Base-by-base conservation (phyloP, 1,284 basidiomycete genomes). In the Mycena sp. region DNA sequence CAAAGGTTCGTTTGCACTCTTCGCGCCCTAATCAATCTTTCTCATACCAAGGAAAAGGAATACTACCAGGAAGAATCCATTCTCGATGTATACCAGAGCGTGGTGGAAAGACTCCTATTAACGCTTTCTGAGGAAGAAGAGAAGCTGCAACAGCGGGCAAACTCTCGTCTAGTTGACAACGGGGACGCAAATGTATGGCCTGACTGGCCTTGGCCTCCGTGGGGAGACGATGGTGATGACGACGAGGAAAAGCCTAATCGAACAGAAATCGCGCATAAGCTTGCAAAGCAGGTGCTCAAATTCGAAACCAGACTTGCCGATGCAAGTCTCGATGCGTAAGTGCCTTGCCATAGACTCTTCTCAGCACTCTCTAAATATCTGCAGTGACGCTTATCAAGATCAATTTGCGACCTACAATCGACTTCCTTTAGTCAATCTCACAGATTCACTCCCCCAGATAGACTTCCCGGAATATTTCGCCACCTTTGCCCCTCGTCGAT, bases 391-490 rank as follows among this genome's bases (percentile, higher is more conserved):
- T 21, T 82, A 86, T 70, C 82, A 93, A 81, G 85, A 99, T 73
- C 97, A 96, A 0, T 81, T 94, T 58, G 90, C 84, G 48, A 92
- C 94, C 0, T 99, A 99, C 81, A 98, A 99, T 76, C 95, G 95
- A 2, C 84, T 86, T 46, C 78, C 84, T 0, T 80, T 94, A 63
- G 81, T 85, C 59, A 89, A 92, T 56, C 82, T 97, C 53, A 87
- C 89, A n/a, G 79, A 84, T 9, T 80, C 89, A 4, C 80, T 98
- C 17, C 85, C 91, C 1, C 87, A 95, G 72, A 85, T 99, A 69
- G 83, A 93, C 71, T 94, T 98, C 78, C 81, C 86, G 0, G 83
- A 87, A 29, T 98, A 98, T 78, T 90, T 99, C 65, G 87, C 95
- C 1, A 83, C 92, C 0, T 95, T 96, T 72, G 87, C 92, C 0